Percentiles rank a stretch among this genome's conserved stretches.
phyloP scores from a whole-genome alignment of 345 rosid genomes.

The Isatis tinctoria region DNA sequence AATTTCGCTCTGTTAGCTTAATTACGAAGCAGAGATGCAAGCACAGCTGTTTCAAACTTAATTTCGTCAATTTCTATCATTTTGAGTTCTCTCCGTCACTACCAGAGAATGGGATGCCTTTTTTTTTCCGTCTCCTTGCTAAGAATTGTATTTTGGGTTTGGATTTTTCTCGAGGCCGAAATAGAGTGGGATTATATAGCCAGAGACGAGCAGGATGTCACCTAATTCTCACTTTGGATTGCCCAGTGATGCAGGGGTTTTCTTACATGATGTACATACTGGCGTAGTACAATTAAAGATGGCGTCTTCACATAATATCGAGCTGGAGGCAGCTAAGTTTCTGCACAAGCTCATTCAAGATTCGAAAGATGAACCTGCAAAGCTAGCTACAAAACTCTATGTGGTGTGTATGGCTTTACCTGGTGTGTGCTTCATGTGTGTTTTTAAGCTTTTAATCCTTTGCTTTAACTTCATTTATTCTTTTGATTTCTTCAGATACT shows the following conservation, averaged over 20 bases:
- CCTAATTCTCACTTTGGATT: background rate
- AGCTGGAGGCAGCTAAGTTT: slow-evolving; percentile 98
- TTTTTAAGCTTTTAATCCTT: background rate
- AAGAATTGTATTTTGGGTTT: background rate
- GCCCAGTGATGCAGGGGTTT: slow-evolving; percentile 22
- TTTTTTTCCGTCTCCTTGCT: background rate
- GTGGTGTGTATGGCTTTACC: slow-evolving; percentile 48
- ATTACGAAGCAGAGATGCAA: background rate
- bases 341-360: slow-evolving; percentile 97
- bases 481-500: slow-evolving; percentile 54
- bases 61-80: background rate
- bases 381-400: slow-evolving; percentile 88
- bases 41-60: background rate
- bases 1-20: background rate
- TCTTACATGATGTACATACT: slow-evolving; percentile 13
- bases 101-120: background rate
- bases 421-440: background rate
- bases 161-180: background rate
- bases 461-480: slow-evolving; percentile 19
- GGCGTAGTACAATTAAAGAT: slow-evolving; percentile 27
- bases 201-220: background rate
- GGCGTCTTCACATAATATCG: slow-evolving; percentile 79
- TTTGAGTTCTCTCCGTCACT: background rate
- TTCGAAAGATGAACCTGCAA: slow-evolving; percentile 91
- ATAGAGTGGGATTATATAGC: background rate